Conservation (phyloP, 495 filamentous ascomycete genomes). For the Paragyromitra xinjiangensis region DNA sequence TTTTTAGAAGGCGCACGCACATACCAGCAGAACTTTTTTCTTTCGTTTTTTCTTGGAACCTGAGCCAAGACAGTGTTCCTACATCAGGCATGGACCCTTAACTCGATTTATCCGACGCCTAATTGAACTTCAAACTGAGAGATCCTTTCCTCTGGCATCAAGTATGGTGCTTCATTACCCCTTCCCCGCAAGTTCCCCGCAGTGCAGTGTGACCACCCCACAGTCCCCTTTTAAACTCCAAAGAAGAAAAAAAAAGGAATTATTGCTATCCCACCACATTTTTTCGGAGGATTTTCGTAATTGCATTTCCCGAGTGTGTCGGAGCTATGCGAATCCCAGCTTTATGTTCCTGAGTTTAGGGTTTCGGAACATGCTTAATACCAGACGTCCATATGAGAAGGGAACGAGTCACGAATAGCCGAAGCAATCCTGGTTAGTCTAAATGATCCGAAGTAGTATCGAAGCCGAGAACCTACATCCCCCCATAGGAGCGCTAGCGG, state of each 20-base stretch:
- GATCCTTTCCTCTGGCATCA: slow-evolving; percentile 34
- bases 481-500: slow-evolving; percentile 41
- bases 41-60: slow-evolving; percentile 17
- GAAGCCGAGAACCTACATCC: slow-evolving; percentile 33
- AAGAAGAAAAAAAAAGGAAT: slow-evolving; percentile 15
- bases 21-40: slow-evolving; percentile 23
- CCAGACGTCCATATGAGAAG: slow-evolving; percentile 20
- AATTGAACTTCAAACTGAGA: slow-evolving; percentile 42
- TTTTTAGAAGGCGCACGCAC: slow-evolving; percentile 44
- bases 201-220: slow-evolving; percentile 52
- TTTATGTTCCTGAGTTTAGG: slow-evolving; percentile 42
- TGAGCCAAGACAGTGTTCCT: slow-evolving; percentile 20
- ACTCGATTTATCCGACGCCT: slow-evolving; percentile 47
- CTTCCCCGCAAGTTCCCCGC: slow-evolving; percentile 54
- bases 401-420: slow-evolving; percentile 20
- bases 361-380: slow-evolving; percentile 32
- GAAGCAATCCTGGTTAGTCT: slow-evolving; percentile 21
- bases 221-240: slow-evolving; percentile 41
- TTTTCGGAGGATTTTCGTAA: slow-evolving; percentile 34
- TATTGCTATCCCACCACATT: slow-evolving; percentile 37
- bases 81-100: slow-evolving; percentile 46
- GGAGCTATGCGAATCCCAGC: slow-evolving; percentile 37
- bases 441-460: slow-evolving; percentile 45
- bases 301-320: slow-evolving; percentile 27
- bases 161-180: slow-evolving; percentile 43